Percentiles rank a stretch among this genome's conserved stretches.
Evolutionary conservation across 83 land plant species (phyloP).

Genomic region (Isoetes engelmannii): DNA sequence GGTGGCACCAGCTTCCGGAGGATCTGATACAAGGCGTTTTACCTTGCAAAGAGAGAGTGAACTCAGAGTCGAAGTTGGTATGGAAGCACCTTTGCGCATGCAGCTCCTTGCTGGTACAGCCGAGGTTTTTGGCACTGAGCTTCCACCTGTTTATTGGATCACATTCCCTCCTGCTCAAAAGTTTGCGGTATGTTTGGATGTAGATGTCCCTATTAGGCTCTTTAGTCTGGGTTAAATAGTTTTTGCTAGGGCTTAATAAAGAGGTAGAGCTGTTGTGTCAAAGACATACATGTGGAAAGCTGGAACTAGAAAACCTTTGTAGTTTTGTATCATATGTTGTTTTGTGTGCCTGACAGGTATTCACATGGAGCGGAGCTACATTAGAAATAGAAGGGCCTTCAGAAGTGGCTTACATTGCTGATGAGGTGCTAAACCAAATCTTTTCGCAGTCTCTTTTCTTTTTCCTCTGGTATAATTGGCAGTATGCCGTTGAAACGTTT

Average conservation of each 20-base stretch:
- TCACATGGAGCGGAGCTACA: conserved; percentile 93
- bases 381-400: conserved; percentile 79
- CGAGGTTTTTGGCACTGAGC: conserved; percentile 85
- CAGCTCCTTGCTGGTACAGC: conserved; percentile 78
- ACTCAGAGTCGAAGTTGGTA: conserved; percentile 72
- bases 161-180: conserved; percentile 71
- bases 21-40: conserved; percentile 11
- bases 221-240: too few relatives aligned
- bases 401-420: conserved; percentile 80
- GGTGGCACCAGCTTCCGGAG: background rate
- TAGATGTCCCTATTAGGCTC: too few relatives aligned
- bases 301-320: too few relatives aligned
- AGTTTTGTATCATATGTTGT: too few relatives aligned
- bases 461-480: conserved; percentile 8
- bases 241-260: too few relatives aligned
- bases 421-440: conserved; percentile 55
- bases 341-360: conserved; percentile 46
- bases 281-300: too few relatives aligned
- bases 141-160: conserved; percentile 84
- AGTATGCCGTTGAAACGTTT: conserved; percentile 12
- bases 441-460: conserved; percentile 4
- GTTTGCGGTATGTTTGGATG: conserved; percentile 53
- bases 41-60: conserved; percentile 58
- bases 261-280: too few relatives aligned
- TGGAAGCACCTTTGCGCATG: conserved; percentile 48